Percentiles rank a stretch among this genome's conserved stretches.
Evolutionary conservation across 1,284 basidiomycete species (phyloP).

Genomic region (Exobasidium cylindrosporum): DNA sequence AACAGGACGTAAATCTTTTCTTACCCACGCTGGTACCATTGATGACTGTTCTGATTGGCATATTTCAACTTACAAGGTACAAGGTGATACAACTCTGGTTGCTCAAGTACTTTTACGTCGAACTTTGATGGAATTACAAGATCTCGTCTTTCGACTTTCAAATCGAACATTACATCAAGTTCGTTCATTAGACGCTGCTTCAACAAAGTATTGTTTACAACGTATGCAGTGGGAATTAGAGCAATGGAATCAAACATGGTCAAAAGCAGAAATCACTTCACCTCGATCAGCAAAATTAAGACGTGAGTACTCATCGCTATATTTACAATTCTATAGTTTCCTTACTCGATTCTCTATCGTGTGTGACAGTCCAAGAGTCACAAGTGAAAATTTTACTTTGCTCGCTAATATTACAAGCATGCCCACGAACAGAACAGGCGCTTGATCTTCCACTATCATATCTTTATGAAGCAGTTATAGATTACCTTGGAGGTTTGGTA

Average conservation of each 20-base stretch:
- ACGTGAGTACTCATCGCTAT: too few species aligned
- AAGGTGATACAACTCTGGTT: too few species aligned
- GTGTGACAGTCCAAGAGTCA: too few species aligned
- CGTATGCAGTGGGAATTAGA: background rate
- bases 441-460: too few species aligned
- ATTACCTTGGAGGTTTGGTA: background rate
- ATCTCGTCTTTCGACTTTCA: background rate
- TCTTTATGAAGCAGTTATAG: background rate
- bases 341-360: background rate
- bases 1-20: background rate
- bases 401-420: background rate
- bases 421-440: background rate
- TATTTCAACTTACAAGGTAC: too few species aligned
- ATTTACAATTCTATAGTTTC: too few species aligned
- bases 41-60: constrained; percentile 1
- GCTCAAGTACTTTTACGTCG: too few species aligned
- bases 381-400: constrained; percentile 1
- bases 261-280: too few species aligned
- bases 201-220: background rate
- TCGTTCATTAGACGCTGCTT: background rate
- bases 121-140: background rate
- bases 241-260: background rate
- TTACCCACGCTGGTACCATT: background rate
- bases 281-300: too few species aligned
- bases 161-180: background rate